Evolutionary conservation across 495 filamentous ascomycete species (phyloP).

Genomic region (Chaetomium cochliodes): DNA sequence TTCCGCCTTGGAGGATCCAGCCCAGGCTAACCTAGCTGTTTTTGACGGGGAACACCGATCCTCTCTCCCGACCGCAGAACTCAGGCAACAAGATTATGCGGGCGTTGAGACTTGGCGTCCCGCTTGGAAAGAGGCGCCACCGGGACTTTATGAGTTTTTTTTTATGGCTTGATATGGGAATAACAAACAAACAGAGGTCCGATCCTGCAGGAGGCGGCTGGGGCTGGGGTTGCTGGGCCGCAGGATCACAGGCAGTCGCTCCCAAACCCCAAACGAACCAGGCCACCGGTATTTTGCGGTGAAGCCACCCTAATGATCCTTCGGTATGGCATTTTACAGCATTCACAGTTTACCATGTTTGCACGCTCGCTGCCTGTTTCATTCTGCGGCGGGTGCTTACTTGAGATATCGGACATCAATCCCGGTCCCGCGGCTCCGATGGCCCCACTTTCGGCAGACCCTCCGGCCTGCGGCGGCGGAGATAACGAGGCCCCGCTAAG

Average conservation of each 20-base stretch:
- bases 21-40: background rate
- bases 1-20: background rate
- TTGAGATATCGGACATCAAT: background rate
- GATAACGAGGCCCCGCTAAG: too few species aligned
- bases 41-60: background rate
- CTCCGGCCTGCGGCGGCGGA: background rate
- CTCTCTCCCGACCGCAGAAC: background rate
- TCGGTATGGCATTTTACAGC: too few species aligned
- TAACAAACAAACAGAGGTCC: background rate
- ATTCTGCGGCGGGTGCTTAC: background rate
- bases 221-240: background rate
- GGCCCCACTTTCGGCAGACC: background rate
- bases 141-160: background rate
- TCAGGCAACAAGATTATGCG: background rate
- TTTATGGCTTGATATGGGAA: background rate
- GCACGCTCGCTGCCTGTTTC: constrained; percentile 6
- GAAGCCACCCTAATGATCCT: background rate
- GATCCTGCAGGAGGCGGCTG: background rate
- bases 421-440: background rate
- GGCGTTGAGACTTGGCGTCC: background rate
- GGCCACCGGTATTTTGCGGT: background rate
- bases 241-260: constrained; percentile 6
- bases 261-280: background rate
- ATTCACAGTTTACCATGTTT: background rate
- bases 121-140: background rate